A percentile compares a stretch with the other conserved stretches of the same genome.
phyloP scores from a whole-genome alignment of 495 filamentous ascomycete genomes.

The Usnea hakonensis region DNA sequence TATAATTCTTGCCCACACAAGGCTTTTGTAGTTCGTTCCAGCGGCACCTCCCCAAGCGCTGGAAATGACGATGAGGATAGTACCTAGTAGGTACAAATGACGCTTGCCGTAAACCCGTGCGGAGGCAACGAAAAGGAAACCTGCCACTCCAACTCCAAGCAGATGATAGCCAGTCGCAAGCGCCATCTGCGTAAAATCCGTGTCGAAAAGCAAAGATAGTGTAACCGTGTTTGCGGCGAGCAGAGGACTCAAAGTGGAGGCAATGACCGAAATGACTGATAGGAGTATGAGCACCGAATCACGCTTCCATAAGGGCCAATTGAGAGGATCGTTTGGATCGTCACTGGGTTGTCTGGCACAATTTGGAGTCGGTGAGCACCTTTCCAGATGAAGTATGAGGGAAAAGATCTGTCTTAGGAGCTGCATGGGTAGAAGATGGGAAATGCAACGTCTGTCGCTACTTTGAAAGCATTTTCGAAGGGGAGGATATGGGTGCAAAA shows the following conservation, averaged over 20 bases:
- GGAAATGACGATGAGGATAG: conserved; percentile 61
- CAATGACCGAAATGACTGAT: conserved; percentile 72
- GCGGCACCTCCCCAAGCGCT: conserved; percentile 73
- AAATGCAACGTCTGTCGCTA: no score
- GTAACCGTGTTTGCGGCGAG: conserved; percentile 81
- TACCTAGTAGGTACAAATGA: conserved; percentile 77
- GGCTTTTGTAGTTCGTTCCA: conserved; percentile 53
- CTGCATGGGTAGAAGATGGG: no score
- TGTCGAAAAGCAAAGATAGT: conserved; percentile 51
- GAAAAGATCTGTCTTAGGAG: no score
- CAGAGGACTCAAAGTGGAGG: conserved; percentile 70
- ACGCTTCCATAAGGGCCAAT: conserved; percentile 85
- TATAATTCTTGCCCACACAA: conserved; percentile 68
- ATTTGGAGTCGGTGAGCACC: no score
- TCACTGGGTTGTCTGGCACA: conserved; percentile 73
- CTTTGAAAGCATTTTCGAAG: no score
- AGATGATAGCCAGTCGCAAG: conserved; percentile 83
- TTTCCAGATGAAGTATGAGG: no score
- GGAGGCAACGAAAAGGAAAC: conserved; percentile 74
- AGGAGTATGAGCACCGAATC: conserved; percentile 72
- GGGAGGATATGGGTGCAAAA: no score
- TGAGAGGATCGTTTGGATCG: conserved; percentile 75
- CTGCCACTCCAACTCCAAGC: conserved; percentile 71
- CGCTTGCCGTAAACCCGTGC: conserved; percentile 90
- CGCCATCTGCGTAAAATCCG: conserved; percentile 62